Percentiles rank a stretch among this genome's conserved stretches.
Conservation (phyloP, 225 moss, liverwort and hornwort genomes). For the Lunularia cruciata region DNA sequence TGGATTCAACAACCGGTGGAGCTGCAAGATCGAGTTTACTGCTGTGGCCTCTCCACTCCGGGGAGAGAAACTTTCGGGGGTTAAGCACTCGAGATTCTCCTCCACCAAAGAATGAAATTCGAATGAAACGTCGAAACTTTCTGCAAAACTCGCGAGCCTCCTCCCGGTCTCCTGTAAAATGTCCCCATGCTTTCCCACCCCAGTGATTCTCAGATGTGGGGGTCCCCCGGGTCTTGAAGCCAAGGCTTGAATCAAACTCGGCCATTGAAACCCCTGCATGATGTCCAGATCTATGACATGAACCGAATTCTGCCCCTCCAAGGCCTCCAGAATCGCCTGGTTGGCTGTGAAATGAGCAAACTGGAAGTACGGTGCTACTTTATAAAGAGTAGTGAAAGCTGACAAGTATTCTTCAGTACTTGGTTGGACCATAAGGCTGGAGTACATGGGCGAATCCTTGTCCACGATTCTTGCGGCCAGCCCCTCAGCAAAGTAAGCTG, state of each 20-base stretch:
- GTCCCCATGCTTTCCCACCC: conserved; percentile 60
- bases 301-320: conserved; percentile 53
- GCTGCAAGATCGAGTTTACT: conserved; percentile 74
- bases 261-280: conserved; percentile 99
- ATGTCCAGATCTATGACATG: conserved; percentile 86
- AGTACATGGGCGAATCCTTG: conserved; percentile 55
- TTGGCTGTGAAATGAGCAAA: conserved; percentile 96
- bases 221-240: conserved; percentile 71
- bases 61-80: conserved; percentile 46
- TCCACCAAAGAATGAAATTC: conserved; percentile 75
- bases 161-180: conserved; percentile 72
- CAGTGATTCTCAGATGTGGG: conserved; percentile 82
- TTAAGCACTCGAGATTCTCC: conserved; percentile 62
- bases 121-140: conserved; percentile 66
- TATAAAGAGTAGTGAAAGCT: conserved; percentile 87
- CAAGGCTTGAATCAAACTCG: conserved; percentile 72
- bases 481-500: conserved; percentile 78
- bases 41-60: conserved; percentile 64
- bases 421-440: conserved; percentile 56
- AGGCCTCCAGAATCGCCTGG: conserved; percentile 81
- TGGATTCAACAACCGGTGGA: conserved; percentile 27
- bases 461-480: conserved; percentile 73
- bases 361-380: conserved; percentile 80
- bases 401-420: conserved; percentile 62
- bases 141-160: conserved; percentile 69